Conservation (phyloP, 805 yeast species). For the Wickerhamiella azymoides region DNA sequence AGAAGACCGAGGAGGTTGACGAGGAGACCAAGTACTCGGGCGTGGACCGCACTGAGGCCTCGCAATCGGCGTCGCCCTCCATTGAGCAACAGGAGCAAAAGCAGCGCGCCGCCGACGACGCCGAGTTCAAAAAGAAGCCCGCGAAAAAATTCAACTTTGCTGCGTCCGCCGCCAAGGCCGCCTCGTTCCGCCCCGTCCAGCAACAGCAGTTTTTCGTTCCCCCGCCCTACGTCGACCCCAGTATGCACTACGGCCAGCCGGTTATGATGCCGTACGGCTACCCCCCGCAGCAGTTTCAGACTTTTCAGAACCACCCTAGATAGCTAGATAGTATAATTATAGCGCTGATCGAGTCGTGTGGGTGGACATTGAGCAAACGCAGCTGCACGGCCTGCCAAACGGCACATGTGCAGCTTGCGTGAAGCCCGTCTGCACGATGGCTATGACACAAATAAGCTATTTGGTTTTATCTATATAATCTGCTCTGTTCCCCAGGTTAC, state of each 20-base stretch:
- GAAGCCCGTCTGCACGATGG: no score
- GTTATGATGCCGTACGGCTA: slow-evolving; percentile 1
- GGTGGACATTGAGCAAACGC: no score
- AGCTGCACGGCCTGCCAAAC: no score
- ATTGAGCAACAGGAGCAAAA: slow-evolving; percentile 21
- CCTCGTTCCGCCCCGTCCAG: slow-evolving; percentile 38
- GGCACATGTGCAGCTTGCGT: no score
- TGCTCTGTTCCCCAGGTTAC: no score
- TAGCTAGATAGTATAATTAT: not conserved
- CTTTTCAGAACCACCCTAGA: not conserved
- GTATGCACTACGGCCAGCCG: not conserved
- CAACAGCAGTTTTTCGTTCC: not conserved
- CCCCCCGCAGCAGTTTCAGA: not conserved
- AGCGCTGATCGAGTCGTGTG: no score
- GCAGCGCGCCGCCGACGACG: slow-evolving; percentile 31
- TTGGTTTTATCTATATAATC: no score
- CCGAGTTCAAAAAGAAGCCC: slow-evolving; percentile 37
- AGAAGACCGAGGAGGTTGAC: slow-evolving; percentile 64
- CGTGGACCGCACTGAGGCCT: slow-evolving; percentile 39
- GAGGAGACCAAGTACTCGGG: slow-evolving; percentile 96
- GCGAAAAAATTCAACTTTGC: slow-evolving; percentile 40
- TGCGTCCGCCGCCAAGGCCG: slow-evolving; percentile 49
- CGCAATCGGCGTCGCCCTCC: slow-evolving; percentile 8
- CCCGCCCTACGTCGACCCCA: slow-evolving; percentile 3
- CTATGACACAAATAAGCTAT: not conserved